Evolutionary conservation across 768 basidiomycete species (phyloP).

Genomic region (Trametes cubensis): DNA sequence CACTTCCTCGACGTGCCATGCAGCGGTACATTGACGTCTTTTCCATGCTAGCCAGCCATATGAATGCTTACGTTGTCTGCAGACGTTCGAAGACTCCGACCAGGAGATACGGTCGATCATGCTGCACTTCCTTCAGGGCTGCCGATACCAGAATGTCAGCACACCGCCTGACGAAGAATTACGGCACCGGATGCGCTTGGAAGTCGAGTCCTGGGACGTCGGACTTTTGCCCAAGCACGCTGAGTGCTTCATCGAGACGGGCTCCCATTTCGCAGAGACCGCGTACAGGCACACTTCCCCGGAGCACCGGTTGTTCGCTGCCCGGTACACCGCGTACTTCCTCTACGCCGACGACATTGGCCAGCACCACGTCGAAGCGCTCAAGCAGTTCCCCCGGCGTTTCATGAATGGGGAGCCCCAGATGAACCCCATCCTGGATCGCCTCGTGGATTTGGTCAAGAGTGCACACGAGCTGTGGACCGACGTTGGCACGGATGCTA

Average conservation of each 20-base stretch:
- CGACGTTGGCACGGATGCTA: conserved; percentile 7
- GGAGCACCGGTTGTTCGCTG: conserved; percentile 2
- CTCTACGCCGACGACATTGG: conserved; percentile 15
- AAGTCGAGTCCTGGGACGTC: conserved; percentile 6
- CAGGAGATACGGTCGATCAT: not conserved
- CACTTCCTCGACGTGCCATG: too few relatives aligned
- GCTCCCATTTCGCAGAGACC: conserved; percentile 3
- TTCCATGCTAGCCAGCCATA: too few relatives aligned
- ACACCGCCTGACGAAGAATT: not conserved
- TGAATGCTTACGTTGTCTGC: not conserved
- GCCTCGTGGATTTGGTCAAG: conserved; percentile 4
- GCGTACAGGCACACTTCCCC: conserved; percentile 4
- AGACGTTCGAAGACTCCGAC: not conserved
- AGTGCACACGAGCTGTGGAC: conserved; percentile 11
- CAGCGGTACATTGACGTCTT: too few relatives aligned
- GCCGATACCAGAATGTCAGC: not conserved
- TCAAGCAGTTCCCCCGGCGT: conserved; percentile 4
- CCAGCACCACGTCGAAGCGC: not conserved
- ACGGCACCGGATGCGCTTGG: not conserved
- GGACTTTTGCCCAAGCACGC: not conserved
- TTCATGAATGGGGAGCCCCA: conserved; percentile 4
- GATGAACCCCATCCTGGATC: conserved; percentile 3
- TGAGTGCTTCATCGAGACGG: not conserved
- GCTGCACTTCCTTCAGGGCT: not conserved
- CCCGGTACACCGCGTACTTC: conserved; percentile 12